Conservation (phyloP, 768 basidiomycete genomes). For the Naematelia encephala region DNA sequence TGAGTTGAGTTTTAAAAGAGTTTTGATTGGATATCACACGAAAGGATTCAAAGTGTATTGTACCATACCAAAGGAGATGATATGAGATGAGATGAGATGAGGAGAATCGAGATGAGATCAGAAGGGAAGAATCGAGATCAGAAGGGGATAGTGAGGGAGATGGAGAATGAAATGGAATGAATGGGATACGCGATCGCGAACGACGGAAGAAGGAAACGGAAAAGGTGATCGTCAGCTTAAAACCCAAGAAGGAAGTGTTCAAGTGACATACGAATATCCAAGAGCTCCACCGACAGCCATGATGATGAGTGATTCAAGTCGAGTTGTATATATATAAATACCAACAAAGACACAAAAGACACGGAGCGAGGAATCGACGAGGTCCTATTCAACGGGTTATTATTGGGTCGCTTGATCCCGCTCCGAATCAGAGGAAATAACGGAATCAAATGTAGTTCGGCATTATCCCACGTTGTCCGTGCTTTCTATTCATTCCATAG, state of each 20-base stretch:
- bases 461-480: not conserved
- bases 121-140: constrained; percentile 1
- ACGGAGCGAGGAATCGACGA: not conserved
- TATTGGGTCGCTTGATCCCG: not conserved
- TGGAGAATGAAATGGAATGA: too few species aligned
- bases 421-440: too few species aligned
- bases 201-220: not conserved
- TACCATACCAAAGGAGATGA: not conserved
- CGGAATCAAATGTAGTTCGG: too few species aligned
- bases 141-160: too few species aligned
- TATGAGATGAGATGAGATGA: not conserved
- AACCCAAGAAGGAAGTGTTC: not conserved
- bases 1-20: too few species aligned
- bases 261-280: constrained; percentile 37
- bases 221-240: not conserved
- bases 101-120: too few species aligned
- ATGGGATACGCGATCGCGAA: not conserved
- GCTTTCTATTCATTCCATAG: not conserved
- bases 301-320: constrained; percentile 14
- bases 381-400: not conserved
- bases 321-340: not conserved
- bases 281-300: constrained; percentile 41
- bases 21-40: too few species aligned
- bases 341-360: not conserved
- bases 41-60: too few species aligned